Conservation (phyloP, 2,329 filamentous ascomycete genomes). For the Emergomyces pasteurianus region DNA sequence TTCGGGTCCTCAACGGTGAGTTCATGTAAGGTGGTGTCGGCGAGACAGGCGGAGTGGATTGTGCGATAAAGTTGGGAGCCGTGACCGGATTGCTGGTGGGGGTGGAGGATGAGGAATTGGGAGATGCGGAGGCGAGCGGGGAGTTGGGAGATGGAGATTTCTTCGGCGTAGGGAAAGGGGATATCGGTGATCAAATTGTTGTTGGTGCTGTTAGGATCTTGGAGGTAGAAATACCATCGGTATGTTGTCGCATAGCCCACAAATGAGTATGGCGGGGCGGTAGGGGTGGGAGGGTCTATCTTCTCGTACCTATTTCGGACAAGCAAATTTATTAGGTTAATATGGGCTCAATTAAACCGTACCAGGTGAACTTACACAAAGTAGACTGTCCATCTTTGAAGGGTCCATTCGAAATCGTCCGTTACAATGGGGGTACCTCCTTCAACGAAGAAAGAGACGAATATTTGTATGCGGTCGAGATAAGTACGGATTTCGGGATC, state of each 20-base stretch:
- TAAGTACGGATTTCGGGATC: constrained; percentile 59
- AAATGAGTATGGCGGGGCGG: constrained; percentile 58
- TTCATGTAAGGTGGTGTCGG: constrained; percentile 59
- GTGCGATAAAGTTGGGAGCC: constrained; percentile 69
- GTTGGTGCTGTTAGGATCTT: constrained; percentile 35
- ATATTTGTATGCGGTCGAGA: constrained; percentile 68
- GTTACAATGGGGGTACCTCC: constrained; percentile 68
- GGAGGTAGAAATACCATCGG: constrained; percentile 54
- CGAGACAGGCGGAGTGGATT: constrained; percentile 60
- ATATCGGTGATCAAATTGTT: constrained; percentile 30
- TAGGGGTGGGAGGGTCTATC: constrained; percentile 29
- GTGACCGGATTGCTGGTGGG: constrained; percentile 70
- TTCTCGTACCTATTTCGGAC: constrained; percentile 43
- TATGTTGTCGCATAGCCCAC: constrained; percentile 87
- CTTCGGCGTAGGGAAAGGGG: constrained; percentile 29
- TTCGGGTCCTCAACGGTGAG: constrained; percentile 91
- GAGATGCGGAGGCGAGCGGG: constrained; percentile 76
- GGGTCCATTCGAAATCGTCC: constrained; percentile 58
- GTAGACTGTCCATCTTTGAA: constrained; percentile 84
- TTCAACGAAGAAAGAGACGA: constrained; percentile 82
- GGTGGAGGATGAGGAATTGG: constrained; percentile 83
- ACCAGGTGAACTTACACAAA: constrained; percentile 49
- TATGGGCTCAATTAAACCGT: background rate
- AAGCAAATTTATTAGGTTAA: constrained; percentile 10
- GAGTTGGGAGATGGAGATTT: constrained; percentile 45